Conservation (phyloP, 2,329 filamentous ascomycete genomes). For the Xylaria arbuscula region DNA sequence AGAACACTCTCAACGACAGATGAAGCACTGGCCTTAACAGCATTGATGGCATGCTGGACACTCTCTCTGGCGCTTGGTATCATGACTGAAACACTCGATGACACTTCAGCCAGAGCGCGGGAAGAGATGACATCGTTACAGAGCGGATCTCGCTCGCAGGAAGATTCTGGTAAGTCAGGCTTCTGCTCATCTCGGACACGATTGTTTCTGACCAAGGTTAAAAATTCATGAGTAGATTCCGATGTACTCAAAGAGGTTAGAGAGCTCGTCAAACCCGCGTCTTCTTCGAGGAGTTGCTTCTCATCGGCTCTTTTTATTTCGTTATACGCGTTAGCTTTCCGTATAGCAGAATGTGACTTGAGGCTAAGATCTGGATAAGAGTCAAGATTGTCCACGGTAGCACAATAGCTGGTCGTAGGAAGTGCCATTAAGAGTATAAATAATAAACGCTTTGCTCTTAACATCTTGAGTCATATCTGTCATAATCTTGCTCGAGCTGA, state of each 20-base stretch:
- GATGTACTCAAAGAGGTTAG: background rate
- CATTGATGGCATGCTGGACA: conserved; percentile 24
- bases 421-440: conserved; percentile 23
- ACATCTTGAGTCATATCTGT: conserved; percentile 21
- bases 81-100: background rate
- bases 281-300: background rate
- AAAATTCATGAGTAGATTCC: background rate
- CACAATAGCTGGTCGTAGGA: background rate
- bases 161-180: background rate
- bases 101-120: background rate
- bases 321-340: background rate
- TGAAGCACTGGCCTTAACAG: conserved; percentile 28
- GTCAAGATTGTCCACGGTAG: conserved; percentile 6
- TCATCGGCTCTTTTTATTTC: background rate
- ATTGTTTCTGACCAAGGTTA: background rate
- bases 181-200: background rate
- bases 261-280: background rate
- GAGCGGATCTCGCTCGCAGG: background rate
- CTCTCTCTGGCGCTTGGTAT: conserved; percentile 23
- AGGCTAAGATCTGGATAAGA: background rate
- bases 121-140: conserved; percentile 4
- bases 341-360: background rate
- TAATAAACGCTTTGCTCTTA: conserved; percentile 8
- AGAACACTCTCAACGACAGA: background rate
- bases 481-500: conserved; percentile 12